Conservation (phyloP, 1,284 basidiomycete genomes). For the Golubevia sp. region DNA sequence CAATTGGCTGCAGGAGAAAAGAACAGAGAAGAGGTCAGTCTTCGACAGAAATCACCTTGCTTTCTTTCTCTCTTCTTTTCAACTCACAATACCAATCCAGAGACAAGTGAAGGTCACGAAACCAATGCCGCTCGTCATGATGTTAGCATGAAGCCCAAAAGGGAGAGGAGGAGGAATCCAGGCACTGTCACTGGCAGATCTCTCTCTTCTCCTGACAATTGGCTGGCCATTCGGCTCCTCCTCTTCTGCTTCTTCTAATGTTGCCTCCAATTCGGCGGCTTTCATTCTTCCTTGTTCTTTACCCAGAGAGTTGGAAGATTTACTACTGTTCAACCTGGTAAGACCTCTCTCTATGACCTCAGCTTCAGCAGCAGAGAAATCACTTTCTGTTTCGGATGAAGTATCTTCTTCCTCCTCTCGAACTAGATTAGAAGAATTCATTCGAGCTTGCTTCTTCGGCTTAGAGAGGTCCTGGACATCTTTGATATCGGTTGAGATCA, state of each 20-base stretch:
- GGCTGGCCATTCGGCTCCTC: no score
- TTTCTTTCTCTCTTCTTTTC: no score
- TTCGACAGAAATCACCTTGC: no score
- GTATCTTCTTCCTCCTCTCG: conserved; percentile 10
- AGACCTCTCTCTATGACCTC: conserved; percentile 27
- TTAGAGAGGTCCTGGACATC: background rate
- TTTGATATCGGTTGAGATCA: conserved; percentile 19
- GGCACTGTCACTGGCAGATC: background rate
- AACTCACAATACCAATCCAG: conserved; percentile 42
- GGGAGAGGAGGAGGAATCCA: conserved; percentile 49
- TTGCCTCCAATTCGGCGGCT: background rate
- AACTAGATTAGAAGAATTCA: background rate
- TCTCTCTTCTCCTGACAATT: background rate
- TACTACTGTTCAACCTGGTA: conserved; percentile 25
- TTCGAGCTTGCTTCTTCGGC: background rate
- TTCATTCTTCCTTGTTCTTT: background rate
- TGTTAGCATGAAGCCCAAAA: conserved; percentile 54
- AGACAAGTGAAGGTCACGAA: conserved; percentile 33
- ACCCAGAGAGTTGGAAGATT: background rate
- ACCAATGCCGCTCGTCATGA: conserved; percentile 58
- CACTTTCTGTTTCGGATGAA: conserved; percentile 28
- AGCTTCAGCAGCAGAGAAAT: conserved; percentile 32
- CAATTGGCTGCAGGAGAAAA: conserved; percentile 12
- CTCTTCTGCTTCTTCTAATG: no score
- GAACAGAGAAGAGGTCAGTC: background rate